Evolutionary conservation across 2,329 filamentous ascomycete species (phyloP), one percentile per base, ranked within the genome.

Genomic region (Phialocephala sp.): DNA sequence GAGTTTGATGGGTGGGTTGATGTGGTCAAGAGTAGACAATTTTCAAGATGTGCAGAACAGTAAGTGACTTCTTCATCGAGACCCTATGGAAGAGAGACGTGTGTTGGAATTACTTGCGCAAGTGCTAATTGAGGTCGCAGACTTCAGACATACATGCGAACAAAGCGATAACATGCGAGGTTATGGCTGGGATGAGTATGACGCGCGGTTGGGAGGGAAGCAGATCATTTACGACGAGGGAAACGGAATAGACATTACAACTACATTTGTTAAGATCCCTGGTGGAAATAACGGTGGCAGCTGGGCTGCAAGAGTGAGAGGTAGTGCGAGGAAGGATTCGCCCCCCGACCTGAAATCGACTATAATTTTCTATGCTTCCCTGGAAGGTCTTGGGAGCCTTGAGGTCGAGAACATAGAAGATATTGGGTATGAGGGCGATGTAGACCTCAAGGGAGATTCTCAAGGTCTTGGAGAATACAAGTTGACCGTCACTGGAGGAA

Each of bases 161-260:
- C 95, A 99, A 78, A 87, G 95, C 77, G 93, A 96, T 77, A 91
- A 91, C 70, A 97, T 99, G 85, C 91, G 88, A 57, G 94, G 94
- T 63, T 99, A 99, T 78, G 95, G 95, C 68, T 99, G 95, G 95
- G 94, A 98, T 74, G 92, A 97, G 77, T 99, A 96, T 78, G 95
- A 99, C 79, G 89, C 93, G 24, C 86, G 95, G 65, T 90, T 85
- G 64, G 95, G 95, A 68, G 95, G 95, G 63, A 84, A 91, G 24
- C 93, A 99, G 79, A 91, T 91, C 0, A 94, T 99, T 66, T 93
- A 96, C 76, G 95, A 99, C 77, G 89, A 89, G 62, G 90, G 87
- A 58, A 99, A 99, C 79, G 87, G 86, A 64, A 85, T 99, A 71
- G 94, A 98, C 79, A 86, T 99, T 68, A 96, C 91, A 9, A 97